A percentile compares a stretch with the other conserved stretches of the same genome.
These are phyloP conservation scores for Phytophthora cryptogea DNA, from an alignment of 352 stramenopile species.

Conservation along the genomic window DNA sequence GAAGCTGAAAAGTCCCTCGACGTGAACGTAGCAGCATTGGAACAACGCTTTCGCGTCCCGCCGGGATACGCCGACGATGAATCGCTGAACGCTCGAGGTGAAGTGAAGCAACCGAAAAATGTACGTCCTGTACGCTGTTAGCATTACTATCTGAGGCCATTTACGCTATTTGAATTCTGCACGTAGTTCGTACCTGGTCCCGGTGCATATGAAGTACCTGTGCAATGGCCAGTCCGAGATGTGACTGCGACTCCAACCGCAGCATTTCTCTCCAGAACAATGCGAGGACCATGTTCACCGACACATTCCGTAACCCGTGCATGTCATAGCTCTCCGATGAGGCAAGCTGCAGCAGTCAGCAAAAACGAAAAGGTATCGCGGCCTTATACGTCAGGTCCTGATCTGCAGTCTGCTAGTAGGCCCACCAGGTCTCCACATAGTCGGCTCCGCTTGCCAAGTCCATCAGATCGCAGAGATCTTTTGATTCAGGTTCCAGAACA, in stretches of 20 bases:
- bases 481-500: conserved; percentile 8
- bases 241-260: conserved; percentile 26
- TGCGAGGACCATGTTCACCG: conserved; percentile 11
- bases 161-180: neutral
- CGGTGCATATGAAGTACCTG: conserved; percentile 51
- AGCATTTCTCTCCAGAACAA: conserved; percentile 37
- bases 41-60: conserved; percentile 61
- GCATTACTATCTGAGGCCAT: neutral
- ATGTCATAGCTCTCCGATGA: conserved; percentile 10
- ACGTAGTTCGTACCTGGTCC: conserved; percentile 51
- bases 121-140: conserved; percentile 9
- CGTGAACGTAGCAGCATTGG: conserved; percentile 55
- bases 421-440: conserved; percentile 14
- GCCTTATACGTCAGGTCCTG: conserved; percentile 8
- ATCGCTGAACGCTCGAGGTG: conserved; percentile 30
- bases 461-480: conserved; percentile 7
- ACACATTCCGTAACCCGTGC: conserved; percentile 4
- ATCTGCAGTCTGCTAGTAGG: neutral
- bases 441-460: conserved; percentile 15
- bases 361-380: conserved; percentile 1
- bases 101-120: conserved; percentile 29
- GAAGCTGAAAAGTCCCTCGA: conserved; percentile 63
- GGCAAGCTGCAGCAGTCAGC: neutral
- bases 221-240: conserved; percentile 31
- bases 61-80: conserved; percentile 53